Base-by-base conservation (phyloP, 177 flowering plant species). In the Vitis hybrid region DNA sequence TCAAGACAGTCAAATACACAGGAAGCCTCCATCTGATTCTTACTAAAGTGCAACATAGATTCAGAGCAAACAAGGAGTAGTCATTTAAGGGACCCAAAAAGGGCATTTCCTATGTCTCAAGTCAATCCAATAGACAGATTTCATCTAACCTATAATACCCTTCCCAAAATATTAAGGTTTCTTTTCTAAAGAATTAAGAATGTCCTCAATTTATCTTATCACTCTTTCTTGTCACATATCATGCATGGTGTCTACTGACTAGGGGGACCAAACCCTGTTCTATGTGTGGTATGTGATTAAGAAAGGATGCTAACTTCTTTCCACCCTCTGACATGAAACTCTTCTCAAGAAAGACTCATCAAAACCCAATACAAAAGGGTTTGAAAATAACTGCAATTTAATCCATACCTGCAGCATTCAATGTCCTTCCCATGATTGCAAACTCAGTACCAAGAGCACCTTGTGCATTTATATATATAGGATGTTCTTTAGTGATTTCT, bases 371-470 rank as follows among this genome's bases (percentile, higher is more conserved):
- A 4, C 12, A 51, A 51, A 17, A 7, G 11, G 15, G n/a, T 21
- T 60, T 60, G 15, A 26, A 32, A 19, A 14, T 60, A 60, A 60
- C 7, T 60, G 50, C 13, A 60, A 60, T 32, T 60, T 11, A 67
- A 72, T 9, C 54, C 66, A 62, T 75, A 84, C 88, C 88, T 64
- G 88, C 84, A 63, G 84, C 54, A 69, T 82, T 84, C 65, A 84
- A 62, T 11, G 80, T 79, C 75, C 88, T 80, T 66, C 84, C 85
- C 81, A 79, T 65, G 56, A 78, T 68, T 60, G 88, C 88, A 76
- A 84, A 84, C 56, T 78, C 82, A 69, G 78, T 84, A 18, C 81
- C 80, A 50, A 84, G 67, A 73, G 85, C 84, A 61, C 88, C 85
- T 48, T 76, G 82, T 64, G 84, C 83, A 79, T 85, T 85, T 65